Evolutionary conservation across 2,329 filamentous ascomycete species (phyloP).

Genomic region (Trichoderma sp.): DNA sequence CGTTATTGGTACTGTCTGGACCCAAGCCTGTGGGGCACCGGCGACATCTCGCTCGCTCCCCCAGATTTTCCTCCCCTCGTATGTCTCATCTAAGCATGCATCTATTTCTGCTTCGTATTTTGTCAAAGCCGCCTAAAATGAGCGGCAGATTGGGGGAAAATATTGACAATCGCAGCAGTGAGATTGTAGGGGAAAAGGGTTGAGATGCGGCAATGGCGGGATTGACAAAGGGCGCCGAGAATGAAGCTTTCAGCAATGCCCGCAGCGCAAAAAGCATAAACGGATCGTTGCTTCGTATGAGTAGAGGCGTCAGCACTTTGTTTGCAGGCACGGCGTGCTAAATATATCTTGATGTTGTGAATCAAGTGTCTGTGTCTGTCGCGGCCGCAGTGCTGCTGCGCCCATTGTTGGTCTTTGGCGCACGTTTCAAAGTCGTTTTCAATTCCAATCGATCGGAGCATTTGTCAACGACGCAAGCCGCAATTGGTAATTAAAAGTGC

Average conservation of each 20-base stretch:
- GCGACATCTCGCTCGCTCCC: slow-evolving; percentile 3
- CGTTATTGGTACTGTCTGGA: slow-evolving; percentile 15
- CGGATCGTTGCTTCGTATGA: background rate
- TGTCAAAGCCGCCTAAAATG: background rate
- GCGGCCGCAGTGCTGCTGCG: background rate
- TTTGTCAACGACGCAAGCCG: background rate
- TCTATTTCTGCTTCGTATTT: slow-evolving; percentile 15
- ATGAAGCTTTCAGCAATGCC: slow-evolving; percentile 6
- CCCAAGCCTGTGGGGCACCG: background rate
- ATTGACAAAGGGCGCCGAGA: background rate
- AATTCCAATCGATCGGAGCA: background rate
- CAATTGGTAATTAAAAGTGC: background rate
- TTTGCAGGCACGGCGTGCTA: background rate
- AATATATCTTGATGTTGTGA: background rate
- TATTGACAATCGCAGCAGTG: background rate
- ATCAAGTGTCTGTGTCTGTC: background rate
- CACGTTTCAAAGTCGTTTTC: background rate
- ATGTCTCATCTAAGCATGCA: slow-evolving; percentile 24
- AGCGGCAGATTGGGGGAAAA: background rate
- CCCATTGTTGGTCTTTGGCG: slow-evolving; percentile 3
- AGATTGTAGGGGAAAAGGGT: background rate
- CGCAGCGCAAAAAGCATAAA: slow-evolving; percentile 12
- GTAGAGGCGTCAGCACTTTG: slow-evolving; percentile 14
- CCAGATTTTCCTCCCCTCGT: slow-evolving; percentile 17
- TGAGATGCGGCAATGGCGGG: background rate